Evolutionary conservation across 495 filamentous ascomycete species (phyloP).

Genomic region (Neurospora sp.): DNA sequence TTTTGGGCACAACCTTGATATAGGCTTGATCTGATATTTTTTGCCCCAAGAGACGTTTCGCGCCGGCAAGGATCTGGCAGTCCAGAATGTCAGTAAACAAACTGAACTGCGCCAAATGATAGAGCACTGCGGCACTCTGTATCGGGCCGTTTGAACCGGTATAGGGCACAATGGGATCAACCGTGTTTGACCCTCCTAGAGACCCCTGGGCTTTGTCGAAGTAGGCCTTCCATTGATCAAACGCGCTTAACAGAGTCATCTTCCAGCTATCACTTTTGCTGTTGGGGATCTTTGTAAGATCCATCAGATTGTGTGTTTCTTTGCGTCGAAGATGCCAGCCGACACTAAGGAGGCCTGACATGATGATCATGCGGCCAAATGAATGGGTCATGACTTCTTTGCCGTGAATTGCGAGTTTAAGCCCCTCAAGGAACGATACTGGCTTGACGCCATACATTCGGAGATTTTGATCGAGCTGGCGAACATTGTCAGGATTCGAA

Average conservation of each 20-base stretch:
- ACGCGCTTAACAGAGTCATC: slow-evolving; percentile 69
- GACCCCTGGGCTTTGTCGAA: slow-evolving; percentile 64
- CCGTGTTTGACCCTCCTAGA: slow-evolving; percentile 28
- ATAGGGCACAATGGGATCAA: slow-evolving; percentile 27
- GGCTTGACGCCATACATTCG: slow-evolving; percentile 76
- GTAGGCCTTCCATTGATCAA: slow-evolving; percentile 88
- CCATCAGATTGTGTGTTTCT: slow-evolving; percentile 82
- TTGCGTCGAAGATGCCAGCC: slow-evolving; percentile 95
- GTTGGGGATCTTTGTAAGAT: slow-evolving; percentile 53
- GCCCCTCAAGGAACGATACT: slow-evolving; percentile 78
- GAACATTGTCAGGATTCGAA: slow-evolving; percentile 74
- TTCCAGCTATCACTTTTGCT: slow-evolving; percentile 87
- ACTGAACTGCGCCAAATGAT: slow-evolving; percentile 90
- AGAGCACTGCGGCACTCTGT: slow-evolving; percentile 75
- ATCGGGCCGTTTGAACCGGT: slow-evolving; percentile 62
- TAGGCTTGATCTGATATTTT: slow-evolving; percentile 76
- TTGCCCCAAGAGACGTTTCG: slow-evolving; percentile 71
- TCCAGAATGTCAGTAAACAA: slow-evolving; percentile 91
- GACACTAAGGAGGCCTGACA: slow-evolving; percentile 87
- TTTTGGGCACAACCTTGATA: slow-evolving; percentile 62
- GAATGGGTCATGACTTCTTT: slow-evolving; percentile 82
- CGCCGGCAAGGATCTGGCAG: slow-evolving; percentile 87
- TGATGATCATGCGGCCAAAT: slow-evolving; percentile 88
- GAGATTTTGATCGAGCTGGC: slow-evolving; percentile 70
- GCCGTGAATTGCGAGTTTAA: slow-evolving; percentile 82